phyloP scores from a whole-genome alignment of 2,329 filamentous ascomycete genomes.

The Zalaria sp. region DNA sequence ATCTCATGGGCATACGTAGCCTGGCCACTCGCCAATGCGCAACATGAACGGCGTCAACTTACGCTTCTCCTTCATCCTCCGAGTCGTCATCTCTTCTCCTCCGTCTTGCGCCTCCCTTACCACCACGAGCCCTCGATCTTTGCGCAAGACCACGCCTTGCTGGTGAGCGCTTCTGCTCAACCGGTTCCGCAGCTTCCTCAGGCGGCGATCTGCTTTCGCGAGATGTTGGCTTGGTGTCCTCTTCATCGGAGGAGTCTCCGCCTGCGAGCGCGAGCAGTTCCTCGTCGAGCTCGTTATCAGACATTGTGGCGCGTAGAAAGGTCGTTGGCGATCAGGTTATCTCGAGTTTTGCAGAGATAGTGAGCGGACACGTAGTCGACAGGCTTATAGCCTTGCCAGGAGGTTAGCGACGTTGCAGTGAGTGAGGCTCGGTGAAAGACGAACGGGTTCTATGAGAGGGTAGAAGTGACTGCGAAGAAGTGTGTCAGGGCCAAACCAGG shows the following conservation, averaged over 20 bases:
- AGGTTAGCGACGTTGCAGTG: not conserved
- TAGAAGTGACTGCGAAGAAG: conserved; percentile 1
- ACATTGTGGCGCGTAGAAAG: conserved; percentile 42
- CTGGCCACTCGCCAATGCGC: not conserved
- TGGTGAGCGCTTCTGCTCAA: conserved; percentile 15
- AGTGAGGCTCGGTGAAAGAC: not conserved
- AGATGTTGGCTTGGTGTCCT: conserved; percentile 20
- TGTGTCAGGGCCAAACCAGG: too few relatives aligned
- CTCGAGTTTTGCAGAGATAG: not conserved
- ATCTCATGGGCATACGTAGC: too few relatives aligned
- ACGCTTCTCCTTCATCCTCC: conserved; percentile 73
- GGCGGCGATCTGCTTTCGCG: conserved; percentile 1
- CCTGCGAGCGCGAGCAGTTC: conserved; percentile 88
- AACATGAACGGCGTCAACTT: conserved; percentile 29
- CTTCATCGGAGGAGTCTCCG: conserved; percentile 39
- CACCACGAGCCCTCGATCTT: conserved; percentile 28
- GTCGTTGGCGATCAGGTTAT: conserved; percentile 1
- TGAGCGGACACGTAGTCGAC: not conserved
- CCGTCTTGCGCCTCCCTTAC: conserved; percentile 23
- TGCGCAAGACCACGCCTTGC: conserved; percentile 27
- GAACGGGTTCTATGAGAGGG: too few relatives aligned
- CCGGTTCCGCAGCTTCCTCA: not conserved
- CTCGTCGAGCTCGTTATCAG: conserved; percentile 57
- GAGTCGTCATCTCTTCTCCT: conserved; percentile 41
- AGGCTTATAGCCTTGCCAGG: too few relatives aligned